Conservation (phyloP, 352 stramenopile genomes). For the Phytopythium aichiense region DNA sequence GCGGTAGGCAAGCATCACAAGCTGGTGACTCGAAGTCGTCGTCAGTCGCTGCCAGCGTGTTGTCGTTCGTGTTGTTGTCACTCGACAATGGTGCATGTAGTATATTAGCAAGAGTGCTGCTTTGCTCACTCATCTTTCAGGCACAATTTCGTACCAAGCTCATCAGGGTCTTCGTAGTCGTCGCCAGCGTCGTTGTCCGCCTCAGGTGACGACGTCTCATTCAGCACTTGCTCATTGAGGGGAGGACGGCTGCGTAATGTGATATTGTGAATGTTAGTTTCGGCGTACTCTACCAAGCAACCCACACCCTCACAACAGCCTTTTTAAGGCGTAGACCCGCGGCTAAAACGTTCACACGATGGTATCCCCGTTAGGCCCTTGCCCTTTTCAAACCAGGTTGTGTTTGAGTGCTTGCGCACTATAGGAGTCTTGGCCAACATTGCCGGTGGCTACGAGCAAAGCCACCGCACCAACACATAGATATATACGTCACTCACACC, state of each 20-base stretch:
- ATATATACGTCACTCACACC: constrained; percentile 1
- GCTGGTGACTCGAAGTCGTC: no score
- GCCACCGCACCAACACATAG: background rate
- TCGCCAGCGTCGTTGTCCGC: no score
- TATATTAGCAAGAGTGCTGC: no score
- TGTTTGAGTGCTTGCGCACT: background rate
- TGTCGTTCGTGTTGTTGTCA: no score
- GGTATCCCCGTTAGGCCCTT: constrained; percentile 2
- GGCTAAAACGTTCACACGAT: background rate
- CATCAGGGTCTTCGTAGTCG: no score
- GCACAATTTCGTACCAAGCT: no score
- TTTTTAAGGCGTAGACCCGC: constrained; percentile 2
- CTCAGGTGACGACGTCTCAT: no score
- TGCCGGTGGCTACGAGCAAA: background rate
- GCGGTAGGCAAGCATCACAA: no score
- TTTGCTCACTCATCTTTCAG: no score
- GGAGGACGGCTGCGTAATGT: background rate
- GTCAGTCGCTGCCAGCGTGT: no score
- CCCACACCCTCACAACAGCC: constrained; percentile 1
- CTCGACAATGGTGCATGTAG: no score
- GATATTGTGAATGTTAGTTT: constrained; percentile 4
- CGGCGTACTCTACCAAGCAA: constrained; percentile 1
- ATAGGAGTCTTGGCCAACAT: background rate
- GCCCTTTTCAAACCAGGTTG: constrained; percentile 4
- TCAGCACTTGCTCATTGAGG: no score